Percentiles rank a stretch among this genome's conserved stretches.
Conservation (phyloP, 2,329 filamentous ascomycete species). For the Phyllosticta capitalensis region DNA sequence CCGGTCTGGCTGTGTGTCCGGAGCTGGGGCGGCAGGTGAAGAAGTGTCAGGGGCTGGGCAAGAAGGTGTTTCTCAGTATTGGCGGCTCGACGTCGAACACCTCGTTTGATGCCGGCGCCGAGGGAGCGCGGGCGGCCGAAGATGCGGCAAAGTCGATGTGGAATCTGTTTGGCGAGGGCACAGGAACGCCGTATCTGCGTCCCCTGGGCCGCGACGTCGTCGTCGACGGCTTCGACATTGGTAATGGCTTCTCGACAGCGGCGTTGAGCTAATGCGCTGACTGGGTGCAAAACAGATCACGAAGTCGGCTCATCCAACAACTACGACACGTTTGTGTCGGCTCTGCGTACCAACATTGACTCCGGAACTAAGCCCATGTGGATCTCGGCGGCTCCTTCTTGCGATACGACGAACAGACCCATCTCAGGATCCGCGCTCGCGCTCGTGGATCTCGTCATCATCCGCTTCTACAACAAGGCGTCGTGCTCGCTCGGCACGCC, state of each 20-base stretch:
- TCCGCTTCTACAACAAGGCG: constrained; percentile 9
- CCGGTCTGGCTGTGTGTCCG: constrained; percentile 1
- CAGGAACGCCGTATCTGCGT: not conserved
- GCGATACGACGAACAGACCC: not conserved
- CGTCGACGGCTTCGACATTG: constrained; percentile 9
- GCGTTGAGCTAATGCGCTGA: not conserved
- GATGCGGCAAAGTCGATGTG: not conserved
- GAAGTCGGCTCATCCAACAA: constrained; percentile 5
- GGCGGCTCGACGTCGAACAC: constrained; percentile 4
- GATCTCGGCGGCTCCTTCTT: constrained; percentile 3
- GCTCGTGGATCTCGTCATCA: constrained; percentile 6
- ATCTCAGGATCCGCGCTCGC: not conserved
- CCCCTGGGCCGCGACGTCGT: not conserved
- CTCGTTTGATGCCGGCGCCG: not conserved
- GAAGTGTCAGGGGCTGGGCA: not conserved
- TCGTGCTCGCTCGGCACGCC: constrained; percentile 4
- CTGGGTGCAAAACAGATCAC: not conserved
- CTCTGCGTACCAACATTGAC: not conserved
- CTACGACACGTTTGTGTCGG: constrained; percentile 3
- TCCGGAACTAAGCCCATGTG: constrained; percentile 5
- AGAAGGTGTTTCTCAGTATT: constrained; percentile 5
- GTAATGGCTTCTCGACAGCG: not conserved
- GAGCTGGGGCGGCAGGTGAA: not conserved
- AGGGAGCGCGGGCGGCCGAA: not conserved
- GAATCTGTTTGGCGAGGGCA: constrained; percentile 1